These are phyloP conservation scores for Gracilaria gracilis DNA, from an alignment of 23 red algal genomes.

Conservation along the genomic window DNA sequence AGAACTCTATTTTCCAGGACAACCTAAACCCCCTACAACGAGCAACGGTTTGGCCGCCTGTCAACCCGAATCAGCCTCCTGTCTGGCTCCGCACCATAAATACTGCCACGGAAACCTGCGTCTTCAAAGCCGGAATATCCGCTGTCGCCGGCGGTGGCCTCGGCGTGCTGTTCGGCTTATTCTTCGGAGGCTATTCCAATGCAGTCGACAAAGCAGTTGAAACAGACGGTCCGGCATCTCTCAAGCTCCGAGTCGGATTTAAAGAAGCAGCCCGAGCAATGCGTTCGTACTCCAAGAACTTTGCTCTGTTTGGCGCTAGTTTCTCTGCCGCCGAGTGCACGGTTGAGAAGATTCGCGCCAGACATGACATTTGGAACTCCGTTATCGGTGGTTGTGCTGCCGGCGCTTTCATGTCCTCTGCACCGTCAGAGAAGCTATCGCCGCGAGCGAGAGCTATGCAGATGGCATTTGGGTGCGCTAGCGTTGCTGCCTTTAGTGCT, in stretches of 20 bases:
- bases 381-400: constrained; percentile 93
- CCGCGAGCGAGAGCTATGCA: constrained; percentile 79
- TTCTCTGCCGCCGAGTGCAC: constrained; percentile 88
- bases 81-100: constrained; percentile 58
- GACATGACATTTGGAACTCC: constrained; percentile 97
- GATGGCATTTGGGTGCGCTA: constrained; percentile 94
- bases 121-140: constrained; percentile 91
- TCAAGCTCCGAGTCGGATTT: constrained; percentile 84
- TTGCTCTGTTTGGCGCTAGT: constrained; percentile 91
- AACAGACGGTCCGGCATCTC: constrained; percentile 64
- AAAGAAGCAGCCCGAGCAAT: constrained; percentile 71
- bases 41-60: constrained; percentile 60
- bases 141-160: constrained; percentile 82
- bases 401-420: constrained; percentile 86
- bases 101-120: constrained; percentile 85
- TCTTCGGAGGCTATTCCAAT: constrained; percentile 92
- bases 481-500: constrained; percentile 88
- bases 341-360: constrained; percentile 90
- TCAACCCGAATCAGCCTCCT: constrained; percentile 56
- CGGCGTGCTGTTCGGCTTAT: constrained; percentile 87
- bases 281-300: constrained; percentile 85
- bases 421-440: constrained; percentile 69
- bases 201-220: constrained; percentile 96
- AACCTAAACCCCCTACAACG: constrained; percentile 11
- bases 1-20: constrained; percentile 10